Percentiles rank a stretch among this genome's conserved stretches.
Evolutionary conservation across 192 early-diverging fungal species (phyloP).

Genomic region (Coemansia sp.): DNA sequence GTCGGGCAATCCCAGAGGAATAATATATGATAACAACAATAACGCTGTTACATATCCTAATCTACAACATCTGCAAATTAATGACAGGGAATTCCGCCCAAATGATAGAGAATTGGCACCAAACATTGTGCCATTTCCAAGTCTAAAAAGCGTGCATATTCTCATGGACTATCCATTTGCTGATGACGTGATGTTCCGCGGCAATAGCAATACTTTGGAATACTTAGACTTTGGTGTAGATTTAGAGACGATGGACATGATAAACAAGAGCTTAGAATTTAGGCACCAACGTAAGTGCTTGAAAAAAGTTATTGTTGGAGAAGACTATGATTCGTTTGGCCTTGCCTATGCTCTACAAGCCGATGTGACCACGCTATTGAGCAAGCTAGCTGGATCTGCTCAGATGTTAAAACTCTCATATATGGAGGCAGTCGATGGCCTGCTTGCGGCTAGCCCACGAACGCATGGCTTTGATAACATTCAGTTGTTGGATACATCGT

Average conservation of each 20-base stretch:
- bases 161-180: constrained; percentile 3
- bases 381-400: background rate
- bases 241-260: background rate
- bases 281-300: background rate
- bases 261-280: background rate
- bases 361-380: background rate
- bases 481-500: background rate
- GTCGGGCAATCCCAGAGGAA: background rate
- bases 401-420: background rate
- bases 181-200: constrained; percentile 11
- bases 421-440: too few species aligned
- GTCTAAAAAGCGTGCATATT: background rate
- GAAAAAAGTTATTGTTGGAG: background rate
- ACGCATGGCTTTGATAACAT: background rate
- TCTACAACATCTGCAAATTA: background rate
- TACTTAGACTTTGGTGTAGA: background rate
- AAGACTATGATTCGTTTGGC: background rate
- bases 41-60: constrained; percentile 6
- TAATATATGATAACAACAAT: background rate
- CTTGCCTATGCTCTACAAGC: background rate
- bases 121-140: constrained; percentile 12
- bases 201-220: constrained; percentile 9
- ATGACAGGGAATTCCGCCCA: background rate
- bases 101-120: background rate
- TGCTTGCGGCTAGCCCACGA: background rate